A percentile compares a stretch with the other conserved stretches of the same genome.
These are phyloP conservation scores for Candida tallmaniae DNA, from an alignment of 805 yeast species.

Conservation along the genomic window DNA sequence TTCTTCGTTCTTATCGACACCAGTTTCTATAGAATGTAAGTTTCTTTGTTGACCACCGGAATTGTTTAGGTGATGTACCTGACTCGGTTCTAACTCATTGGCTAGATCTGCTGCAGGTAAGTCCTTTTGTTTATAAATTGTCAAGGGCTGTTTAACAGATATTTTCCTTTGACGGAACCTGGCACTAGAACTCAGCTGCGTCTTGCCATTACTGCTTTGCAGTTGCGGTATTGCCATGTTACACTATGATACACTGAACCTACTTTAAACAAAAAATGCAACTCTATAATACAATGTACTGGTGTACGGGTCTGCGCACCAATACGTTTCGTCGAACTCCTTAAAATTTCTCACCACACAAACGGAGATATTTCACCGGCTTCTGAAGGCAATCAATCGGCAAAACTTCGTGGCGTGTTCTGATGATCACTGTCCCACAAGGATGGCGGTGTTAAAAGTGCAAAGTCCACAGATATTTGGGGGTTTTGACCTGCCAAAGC, in stretches of 20 bases:
- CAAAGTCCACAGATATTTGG: too few species aligned
- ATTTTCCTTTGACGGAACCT: constrained; percentile 93
- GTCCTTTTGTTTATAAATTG: constrained; percentile 72
- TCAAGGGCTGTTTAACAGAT: constrained; percentile 82
- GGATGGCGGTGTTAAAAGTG: too few species aligned
- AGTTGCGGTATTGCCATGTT: constrained; percentile 40
- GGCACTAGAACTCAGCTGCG: constrained; percentile 44
- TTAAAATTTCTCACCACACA: too few species aligned
- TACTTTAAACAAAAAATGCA: too few species aligned
- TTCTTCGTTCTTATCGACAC: constrained; percentile 97
- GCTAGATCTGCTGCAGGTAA: constrained; percentile 65
- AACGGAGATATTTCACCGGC: too few species aligned
- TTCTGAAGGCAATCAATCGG: too few species aligned
- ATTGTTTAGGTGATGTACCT: constrained; percentile 35
- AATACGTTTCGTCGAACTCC: too few species aligned
- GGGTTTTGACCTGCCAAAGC: too few species aligned
- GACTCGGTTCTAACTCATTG: constrained; percentile 39
- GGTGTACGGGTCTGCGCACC: too few species aligned
- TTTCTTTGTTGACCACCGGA: constrained; percentile 80
- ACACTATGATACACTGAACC: neutral
- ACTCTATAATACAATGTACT: too few species aligned
- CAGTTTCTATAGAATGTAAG: constrained; percentile 86
- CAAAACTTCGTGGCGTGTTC: too few species aligned
- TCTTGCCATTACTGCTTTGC: constrained; percentile 21
- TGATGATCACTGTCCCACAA: too few species aligned